phyloP scores from a whole-genome alignment of 371 early-diverging fungal genomes.

The Rhizomucor pusillus region DNA sequence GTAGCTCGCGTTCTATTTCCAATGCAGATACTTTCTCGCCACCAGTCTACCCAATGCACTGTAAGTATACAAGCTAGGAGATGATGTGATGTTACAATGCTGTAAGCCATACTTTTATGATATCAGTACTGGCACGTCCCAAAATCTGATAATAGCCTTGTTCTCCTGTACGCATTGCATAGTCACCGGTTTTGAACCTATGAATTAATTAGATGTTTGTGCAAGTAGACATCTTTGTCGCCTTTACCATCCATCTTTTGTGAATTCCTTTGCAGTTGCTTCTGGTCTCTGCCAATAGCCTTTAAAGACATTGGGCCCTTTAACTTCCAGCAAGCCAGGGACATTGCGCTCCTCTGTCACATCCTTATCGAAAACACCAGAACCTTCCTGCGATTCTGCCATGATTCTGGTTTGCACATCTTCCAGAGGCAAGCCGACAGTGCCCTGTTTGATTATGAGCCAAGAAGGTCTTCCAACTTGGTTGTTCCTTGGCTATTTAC shows the following conservation, averaged over 20 bases:
- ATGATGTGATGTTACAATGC: too few species aligned
- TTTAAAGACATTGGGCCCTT: slow-evolving; percentile 66
- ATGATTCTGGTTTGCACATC: slow-evolving; percentile 66
- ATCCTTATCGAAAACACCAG: slow-evolving; percentile 31
- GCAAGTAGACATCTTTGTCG: neutral
- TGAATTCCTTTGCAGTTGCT: slow-evolving; percentile 71
- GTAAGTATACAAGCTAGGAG: too few species aligned
- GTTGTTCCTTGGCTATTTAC: slow-evolving; percentile 15
- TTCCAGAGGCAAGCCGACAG: slow-evolving; percentile 79
- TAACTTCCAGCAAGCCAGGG: slow-evolving; percentile 72
- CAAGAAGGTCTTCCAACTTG: neutral
- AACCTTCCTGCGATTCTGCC: slow-evolving; percentile 35
- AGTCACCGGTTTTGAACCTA: slow-evolving; percentile 82
- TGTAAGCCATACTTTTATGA: slow-evolving; percentile 62
- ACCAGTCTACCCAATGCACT: slow-evolving; percentile 47
- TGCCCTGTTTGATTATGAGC: slow-evolving; percentile 35
- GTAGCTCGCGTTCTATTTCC: slow-evolving; percentile 78
- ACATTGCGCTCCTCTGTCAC: slow-evolving; percentile 46
- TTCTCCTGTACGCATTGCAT: slow-evolving; percentile 48
- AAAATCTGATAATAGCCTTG: slow-evolving; percentile 66
- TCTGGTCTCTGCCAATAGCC: slow-evolving; percentile 78
- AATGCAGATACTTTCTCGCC: slow-evolving; percentile 87
- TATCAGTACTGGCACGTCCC: slow-evolving; percentile 81
- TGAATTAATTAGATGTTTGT: slow-evolving; percentile 6
- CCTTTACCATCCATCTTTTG: slow-evolving; percentile 74